Evolutionary conservation across 345 rosid genomes (phyloP).

Genomic region (Camelina hispida): DNA sequence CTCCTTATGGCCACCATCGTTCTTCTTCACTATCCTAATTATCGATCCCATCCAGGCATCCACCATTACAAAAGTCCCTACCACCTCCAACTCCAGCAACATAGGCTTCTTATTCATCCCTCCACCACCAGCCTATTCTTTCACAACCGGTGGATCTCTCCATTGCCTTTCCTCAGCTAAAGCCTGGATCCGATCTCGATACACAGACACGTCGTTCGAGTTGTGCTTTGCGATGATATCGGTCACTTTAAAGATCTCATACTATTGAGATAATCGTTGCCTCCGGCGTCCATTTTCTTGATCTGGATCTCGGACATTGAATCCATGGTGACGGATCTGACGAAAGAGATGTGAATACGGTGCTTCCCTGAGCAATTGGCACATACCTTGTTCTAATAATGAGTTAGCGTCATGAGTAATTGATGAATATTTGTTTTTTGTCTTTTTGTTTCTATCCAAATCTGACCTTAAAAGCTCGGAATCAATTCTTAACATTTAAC

Average conservation of each 20-base stretch:
- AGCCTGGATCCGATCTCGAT: constrained; percentile 87
- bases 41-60: constrained; percentile 59
- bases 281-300: constrained; percentile 95
- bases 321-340: constrained; percentile 98
- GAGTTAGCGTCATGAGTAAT: too few species aligned
- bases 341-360: constrained; percentile 97
- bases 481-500: too few species aligned
- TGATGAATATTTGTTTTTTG: too few species aligned
- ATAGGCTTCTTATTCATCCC: constrained; percentile 63
- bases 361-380: constrained; percentile 99
- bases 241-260: constrained; percentile 75
- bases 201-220: constrained; percentile 74
- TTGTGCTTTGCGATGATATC: constrained; percentile 82
- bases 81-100: constrained; percentile 46
- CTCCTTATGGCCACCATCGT: too few species aligned
- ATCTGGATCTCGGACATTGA: constrained; percentile 99
- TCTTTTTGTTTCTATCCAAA: too few species aligned
- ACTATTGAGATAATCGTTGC: constrained; percentile 78
- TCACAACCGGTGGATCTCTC: constrained; percentile 87
- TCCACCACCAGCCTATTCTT: constrained; percentile 52
- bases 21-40: too few species aligned
- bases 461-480: too few species aligned
- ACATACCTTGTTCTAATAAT: constrained; percentile 48
- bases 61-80: constrained; percentile 49
- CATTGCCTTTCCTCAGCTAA: constrained; percentile 81